Evolutionary conservation across 805 yeast species (phyloP).

Genomic region (Pichia californica): DNA sequence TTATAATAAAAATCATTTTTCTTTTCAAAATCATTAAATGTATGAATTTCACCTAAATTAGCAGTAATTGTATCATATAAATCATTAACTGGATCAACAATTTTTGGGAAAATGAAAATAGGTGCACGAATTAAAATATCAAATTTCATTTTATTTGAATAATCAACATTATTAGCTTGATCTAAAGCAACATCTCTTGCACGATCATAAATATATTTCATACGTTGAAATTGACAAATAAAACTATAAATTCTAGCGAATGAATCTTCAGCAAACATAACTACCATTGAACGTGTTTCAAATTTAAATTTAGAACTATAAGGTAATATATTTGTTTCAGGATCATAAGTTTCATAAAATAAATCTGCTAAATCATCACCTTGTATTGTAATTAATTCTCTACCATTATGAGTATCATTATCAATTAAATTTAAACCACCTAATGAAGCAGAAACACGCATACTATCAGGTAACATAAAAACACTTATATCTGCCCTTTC

Average conservation of each 20-base stretch:
- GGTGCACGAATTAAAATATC: slow-evolving; percentile 77
- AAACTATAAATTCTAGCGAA: slow-evolving; percentile 60
- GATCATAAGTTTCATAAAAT: slow-evolving; percentile 74
- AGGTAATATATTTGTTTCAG: slow-evolving; percentile 38
- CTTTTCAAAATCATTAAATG: slow-evolving; percentile 49
- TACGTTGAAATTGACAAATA: slow-evolving; percentile 65
- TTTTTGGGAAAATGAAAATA: slow-evolving; percentile 67
- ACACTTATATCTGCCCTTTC: slow-evolving; percentile 67
- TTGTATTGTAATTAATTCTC: slow-evolving; percentile 65
- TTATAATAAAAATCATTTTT: slow-evolving; percentile 37
- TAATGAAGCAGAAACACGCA: slow-evolving; percentile 63
- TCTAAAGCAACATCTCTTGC: slow-evolving; percentile 86
- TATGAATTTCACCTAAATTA: slow-evolving; percentile 76
- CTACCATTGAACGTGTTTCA: slow-evolving; percentile 65
- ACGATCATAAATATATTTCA: slow-evolving; percentile 84
- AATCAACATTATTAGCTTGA: slow-evolving; percentile 58
- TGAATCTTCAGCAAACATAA: slow-evolving; percentile 80
- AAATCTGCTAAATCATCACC: slow-evolving; percentile 76
- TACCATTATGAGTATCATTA: slow-evolving; percentile 54
- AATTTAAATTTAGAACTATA: slow-evolving; percentile 55
- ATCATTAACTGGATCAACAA: slow-evolving; percentile 35
- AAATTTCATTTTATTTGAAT: slow-evolving; percentile 57
- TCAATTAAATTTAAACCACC: slow-evolving; percentile 79
- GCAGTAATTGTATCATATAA: slow-evolving; percentile 58
- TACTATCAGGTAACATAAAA: slow-evolving; percentile 63